phyloP scores from a whole-genome alignment of 768 basidiomycete genomes.

The Boletus rubroflammeus region DNA sequence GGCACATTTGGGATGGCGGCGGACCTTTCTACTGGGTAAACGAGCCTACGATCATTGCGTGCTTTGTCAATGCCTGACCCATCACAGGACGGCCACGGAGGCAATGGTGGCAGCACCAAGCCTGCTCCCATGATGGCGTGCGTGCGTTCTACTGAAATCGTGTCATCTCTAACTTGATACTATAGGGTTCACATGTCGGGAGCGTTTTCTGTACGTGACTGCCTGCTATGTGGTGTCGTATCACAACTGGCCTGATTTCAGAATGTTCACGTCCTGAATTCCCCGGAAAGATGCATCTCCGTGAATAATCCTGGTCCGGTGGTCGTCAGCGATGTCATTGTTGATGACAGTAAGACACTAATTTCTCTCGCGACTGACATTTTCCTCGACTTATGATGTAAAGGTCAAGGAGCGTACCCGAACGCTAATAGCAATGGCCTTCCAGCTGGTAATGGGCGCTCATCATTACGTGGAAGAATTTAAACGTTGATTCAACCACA shows the following conservation, averaged over 20 bases:
- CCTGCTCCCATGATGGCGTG: constrained; percentile 42
- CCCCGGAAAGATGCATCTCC: constrained; percentile 35
- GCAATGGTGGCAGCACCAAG: constrained; percentile 9
- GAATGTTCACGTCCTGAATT: constrained; percentile 38
- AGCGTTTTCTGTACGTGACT: constrained; percentile 30
- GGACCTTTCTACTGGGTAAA: constrained; percentile 44
- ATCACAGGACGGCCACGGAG: constrained; percentile 28
- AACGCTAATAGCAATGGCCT: constrained; percentile 48
- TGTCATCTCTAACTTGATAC: not conserved
- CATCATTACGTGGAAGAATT: not conserved
- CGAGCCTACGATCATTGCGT: not conserved
- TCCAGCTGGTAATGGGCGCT: constrained; percentile 39
- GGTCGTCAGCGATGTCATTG: constrained; percentile 43
- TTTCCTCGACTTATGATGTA: not conserved
- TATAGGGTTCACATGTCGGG: constrained; percentile 41
- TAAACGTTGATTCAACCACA: not conserved
- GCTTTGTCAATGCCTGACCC: not conserved
- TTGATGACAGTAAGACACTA: constrained; percentile 53
- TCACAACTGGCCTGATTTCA: constrained; percentile 8
- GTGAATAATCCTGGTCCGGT: constrained; percentile 28
- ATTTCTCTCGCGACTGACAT: not conserved
- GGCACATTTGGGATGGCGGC: constrained; percentile 39
- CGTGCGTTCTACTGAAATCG: not conserved
- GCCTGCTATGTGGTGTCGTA: not conserved
- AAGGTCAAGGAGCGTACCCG: constrained; percentile 50